Evolutionary conservation across 2,329 filamentous ascomycete species (phyloP).

Genomic region (Balansia obtecta): DNA sequence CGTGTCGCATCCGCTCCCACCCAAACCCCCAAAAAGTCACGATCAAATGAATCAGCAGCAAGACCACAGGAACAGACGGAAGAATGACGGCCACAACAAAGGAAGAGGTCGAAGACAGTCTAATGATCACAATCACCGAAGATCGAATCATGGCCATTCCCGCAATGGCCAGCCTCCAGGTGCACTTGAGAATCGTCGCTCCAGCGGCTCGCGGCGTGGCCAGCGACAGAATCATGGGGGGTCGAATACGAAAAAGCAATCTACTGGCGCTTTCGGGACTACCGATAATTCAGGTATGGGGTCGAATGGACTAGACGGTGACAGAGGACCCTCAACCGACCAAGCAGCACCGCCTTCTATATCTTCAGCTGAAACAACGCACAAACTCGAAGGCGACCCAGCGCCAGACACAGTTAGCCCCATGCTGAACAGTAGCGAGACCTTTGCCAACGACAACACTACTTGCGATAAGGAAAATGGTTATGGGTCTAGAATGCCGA

Average conservation of each 20-base stretch:
- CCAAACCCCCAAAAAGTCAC: slow-evolving; percentile 19
- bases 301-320: neutral
- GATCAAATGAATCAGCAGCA: slow-evolving; percentile 16
- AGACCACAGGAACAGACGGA: slow-evolving; percentile 19
- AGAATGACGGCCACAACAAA: slow-evolving; percentile 19
- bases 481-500: neutral
- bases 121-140: slow-evolving; percentile 2
- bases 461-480: neutral
- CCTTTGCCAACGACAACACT: neutral
- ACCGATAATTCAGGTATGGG: neutral
- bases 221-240: slow-evolving; percentile 3
- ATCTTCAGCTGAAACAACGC: neutral
- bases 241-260: slow-evolving; percentile 1
- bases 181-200: slow-evolving; percentile 3
- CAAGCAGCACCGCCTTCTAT: neutral
- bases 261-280: neutral
- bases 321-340: neutral
- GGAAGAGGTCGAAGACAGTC: slow-evolving; percentile 14
- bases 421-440: neutral
- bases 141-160: neutral
- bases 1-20: slow-evolving; percentile 16
- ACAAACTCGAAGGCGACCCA: neutral
- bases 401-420: neutral
- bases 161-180: neutral
- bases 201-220: neutral